A percentile compares a stretch with the other conserved stretches of the same genome.
Evolutionary conservation across 2,329 filamentous ascomycete species (phyloP).

Genomic region (Exophiala phaeomuriformis): DNA sequence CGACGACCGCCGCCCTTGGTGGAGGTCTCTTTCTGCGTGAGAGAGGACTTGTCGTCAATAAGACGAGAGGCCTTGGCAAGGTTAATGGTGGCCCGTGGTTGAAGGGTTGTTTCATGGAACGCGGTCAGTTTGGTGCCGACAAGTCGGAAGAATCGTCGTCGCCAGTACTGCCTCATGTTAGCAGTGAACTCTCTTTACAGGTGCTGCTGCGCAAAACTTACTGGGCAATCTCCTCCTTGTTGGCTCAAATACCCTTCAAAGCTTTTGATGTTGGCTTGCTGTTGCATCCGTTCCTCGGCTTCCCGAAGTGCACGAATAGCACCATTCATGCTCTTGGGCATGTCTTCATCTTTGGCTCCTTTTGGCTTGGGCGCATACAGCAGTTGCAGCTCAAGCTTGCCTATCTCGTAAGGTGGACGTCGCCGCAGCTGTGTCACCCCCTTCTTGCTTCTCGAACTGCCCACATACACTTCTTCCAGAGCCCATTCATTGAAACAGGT

Average conservation of each 20-base stretch:
- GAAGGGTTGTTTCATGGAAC: slow-evolving; percentile 89
- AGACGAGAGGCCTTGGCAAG: slow-evolving; percentile 84
- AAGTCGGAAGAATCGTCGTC: slow-evolving; percentile 93
- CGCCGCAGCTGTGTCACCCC: slow-evolving; percentile 64
- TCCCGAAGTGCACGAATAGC: slow-evolving; percentile 90
- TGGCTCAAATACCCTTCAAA: slow-evolving; percentile 90
- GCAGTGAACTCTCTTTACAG: neutral
- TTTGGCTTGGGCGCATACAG: slow-evolving; percentile 91
- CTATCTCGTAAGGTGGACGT: slow-evolving; percentile 89
- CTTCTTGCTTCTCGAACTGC: slow-evolving; percentile 92
- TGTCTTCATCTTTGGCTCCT: slow-evolving; percentile 80
- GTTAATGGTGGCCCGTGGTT: slow-evolving; percentile 95
- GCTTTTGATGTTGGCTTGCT: slow-evolving; percentile 24
- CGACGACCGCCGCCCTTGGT: slow-evolving; percentile 71
- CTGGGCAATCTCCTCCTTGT: slow-evolving; percentile 93
- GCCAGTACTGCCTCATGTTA: slow-evolving; percentile 67
- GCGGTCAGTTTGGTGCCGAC: slow-evolving; percentile 85
- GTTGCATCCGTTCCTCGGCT: slow-evolving; percentile 64
- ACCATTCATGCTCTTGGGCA: slow-evolving; percentile 99
- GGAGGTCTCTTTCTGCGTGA: slow-evolving; percentile 75
- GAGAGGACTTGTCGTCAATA: slow-evolving; percentile 79
- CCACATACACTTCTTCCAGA: slow-evolving; percentile 69
- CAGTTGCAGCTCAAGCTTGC: slow-evolving; percentile 87
- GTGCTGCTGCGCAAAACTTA: slow-evolving; percentile 49
- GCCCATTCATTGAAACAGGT: slow-evolving; percentile 99